These are phyloP conservation scores for Pleurotus sapidus DNA, from an alignment of 768 basidiomycete genomes.

Conservation along the genomic window DNA sequence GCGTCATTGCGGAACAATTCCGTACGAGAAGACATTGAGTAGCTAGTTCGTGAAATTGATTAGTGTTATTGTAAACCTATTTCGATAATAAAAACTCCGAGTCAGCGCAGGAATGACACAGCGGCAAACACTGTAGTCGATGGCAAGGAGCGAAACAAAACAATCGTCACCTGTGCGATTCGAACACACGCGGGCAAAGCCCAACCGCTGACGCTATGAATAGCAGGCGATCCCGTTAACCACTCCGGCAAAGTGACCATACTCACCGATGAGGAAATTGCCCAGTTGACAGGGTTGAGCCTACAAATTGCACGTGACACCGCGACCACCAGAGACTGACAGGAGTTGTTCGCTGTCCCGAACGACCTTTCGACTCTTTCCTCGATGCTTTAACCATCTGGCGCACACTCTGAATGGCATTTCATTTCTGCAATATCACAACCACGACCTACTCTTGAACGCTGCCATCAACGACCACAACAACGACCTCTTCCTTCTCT, in stretches of 20 bases:
- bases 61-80: no score
- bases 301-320: no score
- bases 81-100: no score
- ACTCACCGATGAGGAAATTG: not conserved
- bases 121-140: no score
- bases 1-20: not conserved
- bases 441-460: not conserved
- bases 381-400: not conserved
- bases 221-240: slow-evolving; percentile 27
- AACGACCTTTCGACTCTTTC: not conserved
- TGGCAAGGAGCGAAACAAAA: not conserved
- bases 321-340: not conserved
- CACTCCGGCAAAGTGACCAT: slow-evolving; percentile 25
- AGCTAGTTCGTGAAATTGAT: not conserved
- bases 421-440: not conserved
- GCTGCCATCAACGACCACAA: not conserved
- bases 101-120: no score
- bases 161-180: slow-evolving; percentile 23
- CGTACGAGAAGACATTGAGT: not conserved
- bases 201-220: slow-evolving; percentile 14
- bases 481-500: not conserved
- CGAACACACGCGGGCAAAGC: slow-evolving; percentile 25
- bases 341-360: not conserved
- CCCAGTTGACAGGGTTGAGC: no score
- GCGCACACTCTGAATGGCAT: not conserved